Evolutionary conservation across 257 asterid species (phyloP).

Genomic region (Hygrophila difformis): DNA sequence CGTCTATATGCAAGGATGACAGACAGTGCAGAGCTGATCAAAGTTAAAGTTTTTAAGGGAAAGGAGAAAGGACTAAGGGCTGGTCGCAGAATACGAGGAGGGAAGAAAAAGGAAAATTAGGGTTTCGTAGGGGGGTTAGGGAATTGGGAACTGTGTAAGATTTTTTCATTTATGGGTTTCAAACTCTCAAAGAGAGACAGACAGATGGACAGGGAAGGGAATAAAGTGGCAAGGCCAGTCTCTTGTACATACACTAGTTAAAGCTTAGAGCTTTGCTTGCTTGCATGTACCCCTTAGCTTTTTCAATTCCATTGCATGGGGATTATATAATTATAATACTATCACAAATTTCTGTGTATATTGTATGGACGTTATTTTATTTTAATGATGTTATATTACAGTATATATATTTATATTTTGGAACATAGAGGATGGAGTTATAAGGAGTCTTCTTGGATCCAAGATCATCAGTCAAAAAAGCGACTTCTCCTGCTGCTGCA

Average conservation of each 20-base stretch:
- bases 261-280: constrained; percentile 20
- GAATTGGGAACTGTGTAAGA: constrained; percentile 37
- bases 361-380: too few species aligned
- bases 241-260: neutral
- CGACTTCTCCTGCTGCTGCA: constrained; percentile 25
- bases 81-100: constrained; percentile 29
- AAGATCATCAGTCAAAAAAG: constrained; percentile 62
- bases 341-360: too few species aligned
- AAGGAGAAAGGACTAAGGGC: neutral
- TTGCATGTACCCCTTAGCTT: constrained; percentile 20
- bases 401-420: too few species aligned
- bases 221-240: constrained; percentile 1
- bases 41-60: neutral
- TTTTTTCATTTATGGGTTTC: constrained; percentile 19
- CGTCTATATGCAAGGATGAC: too few species aligned
- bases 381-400: too few species aligned
- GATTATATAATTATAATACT: constrained; percentile 33
- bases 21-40: too few species aligned
- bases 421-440: too few species aligned
- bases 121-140: constrained; percentile 30
- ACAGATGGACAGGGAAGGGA: too few species aligned
- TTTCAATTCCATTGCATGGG: constrained; percentile 31
- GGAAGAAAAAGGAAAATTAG: constrained; percentile 34
- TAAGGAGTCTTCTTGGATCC: too few species aligned
- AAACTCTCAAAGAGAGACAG: too few species aligned